Evolutionary conservation across 176 grass and related monocot species (phyloP).

Genomic region (Tillandsia leiboldiana): DNA sequence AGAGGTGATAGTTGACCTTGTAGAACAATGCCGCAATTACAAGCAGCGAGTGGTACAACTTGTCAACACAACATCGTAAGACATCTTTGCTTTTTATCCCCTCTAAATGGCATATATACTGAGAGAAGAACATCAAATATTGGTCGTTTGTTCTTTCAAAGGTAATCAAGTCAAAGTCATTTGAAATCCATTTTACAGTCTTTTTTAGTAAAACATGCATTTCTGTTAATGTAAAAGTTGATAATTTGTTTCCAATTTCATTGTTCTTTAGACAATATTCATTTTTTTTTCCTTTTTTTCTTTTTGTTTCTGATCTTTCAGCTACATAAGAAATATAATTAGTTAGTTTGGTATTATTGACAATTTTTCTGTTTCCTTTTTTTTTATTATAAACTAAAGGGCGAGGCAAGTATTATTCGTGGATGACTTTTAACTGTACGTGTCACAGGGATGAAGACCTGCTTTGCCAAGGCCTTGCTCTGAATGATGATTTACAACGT

Average conservation of each 20-base stretch:
- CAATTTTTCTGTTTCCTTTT: neutral
- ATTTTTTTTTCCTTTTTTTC: neutral
- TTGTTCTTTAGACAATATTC: neutral
- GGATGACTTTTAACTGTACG: neutral
- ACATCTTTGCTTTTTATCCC: neutral
- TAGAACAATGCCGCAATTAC: slow-evolving; percentile 59
- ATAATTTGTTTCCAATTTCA: neutral
- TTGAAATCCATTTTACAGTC: too few relatives aligned
- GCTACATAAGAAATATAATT: too few relatives aligned
- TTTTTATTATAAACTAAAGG: neutral
- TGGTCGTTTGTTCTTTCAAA: neutral
- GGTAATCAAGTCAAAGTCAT: too few relatives aligned
- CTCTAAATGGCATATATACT: neutral
- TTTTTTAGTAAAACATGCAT: neutral
- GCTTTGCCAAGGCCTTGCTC: slow-evolving; percentile 63
- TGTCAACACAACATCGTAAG: slow-evolving; percentile 73
- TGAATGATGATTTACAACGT: slow-evolving; percentile 91
- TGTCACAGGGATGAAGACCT: slow-evolving; percentile 64
- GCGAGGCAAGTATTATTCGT: neutral
- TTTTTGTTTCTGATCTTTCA: neutral
- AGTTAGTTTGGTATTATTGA: too few relatives aligned
- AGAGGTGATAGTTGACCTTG: slow-evolving; percentile 75
- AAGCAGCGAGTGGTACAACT: slow-evolving; percentile 71
- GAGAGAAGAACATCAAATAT: neutral
- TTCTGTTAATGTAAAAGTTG: neutral